Evolutionary conservation across 352 stramenopile genomes (phyloP).

Genomic region (Elongisporangium prolatum): DNA sequence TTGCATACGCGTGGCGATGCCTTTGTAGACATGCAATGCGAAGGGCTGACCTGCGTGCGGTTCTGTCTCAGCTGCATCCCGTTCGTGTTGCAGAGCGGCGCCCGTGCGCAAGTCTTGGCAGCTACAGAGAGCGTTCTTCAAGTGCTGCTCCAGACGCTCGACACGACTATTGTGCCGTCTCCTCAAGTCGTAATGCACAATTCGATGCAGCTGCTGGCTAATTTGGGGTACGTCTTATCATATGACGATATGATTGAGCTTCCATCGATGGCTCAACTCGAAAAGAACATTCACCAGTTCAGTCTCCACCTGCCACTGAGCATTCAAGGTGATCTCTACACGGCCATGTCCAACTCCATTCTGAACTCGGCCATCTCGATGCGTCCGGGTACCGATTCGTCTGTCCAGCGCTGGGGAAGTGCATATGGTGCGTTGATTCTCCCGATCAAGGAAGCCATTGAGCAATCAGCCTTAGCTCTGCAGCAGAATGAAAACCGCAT

Average conservation of each 20-base stretch:
- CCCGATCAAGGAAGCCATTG: slow-evolving; percentile 66
- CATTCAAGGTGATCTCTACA: slow-evolving; percentile 78
- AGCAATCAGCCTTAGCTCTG: slow-evolving; percentile 56
- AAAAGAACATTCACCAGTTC: slow-evolving; percentile 69
- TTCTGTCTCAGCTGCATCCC: slow-evolving; percentile 55
- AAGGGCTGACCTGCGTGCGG: slow-evolving; percentile 55
- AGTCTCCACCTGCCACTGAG: slow-evolving; percentile 58
- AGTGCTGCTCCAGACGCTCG: slow-evolving; percentile 49
- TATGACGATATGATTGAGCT: slow-evolving; percentile 68
- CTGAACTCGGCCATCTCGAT: slow-evolving; percentile 73
- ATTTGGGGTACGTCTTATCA: slow-evolving; percentile 55
- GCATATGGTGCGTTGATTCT: slow-evolving; percentile 56
- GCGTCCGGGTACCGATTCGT: slow-evolving; percentile 23
- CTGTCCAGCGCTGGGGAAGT: slow-evolving; percentile 41
- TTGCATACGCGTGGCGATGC: slow-evolving; percentile 48
- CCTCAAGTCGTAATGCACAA: slow-evolving; percentile 59
- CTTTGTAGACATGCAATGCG: slow-evolving; percentile 58
- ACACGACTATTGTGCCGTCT: slow-evolving; percentile 62
- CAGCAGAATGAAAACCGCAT: slow-evolving; percentile 74
- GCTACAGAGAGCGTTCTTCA: slow-evolving; percentile 46
- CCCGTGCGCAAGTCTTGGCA: slow-evolving; percentile 44
- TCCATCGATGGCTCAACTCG: slow-evolving; percentile 63
- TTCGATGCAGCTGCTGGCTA: slow-evolving; percentile 60
- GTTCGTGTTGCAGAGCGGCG: slow-evolving; percentile 51
- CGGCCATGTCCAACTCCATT: slow-evolving; percentile 75